phyloP scores from a whole-genome alignment of 2,329 filamentous ascomycete species.

The Lachnum nothofagi region DNA sequence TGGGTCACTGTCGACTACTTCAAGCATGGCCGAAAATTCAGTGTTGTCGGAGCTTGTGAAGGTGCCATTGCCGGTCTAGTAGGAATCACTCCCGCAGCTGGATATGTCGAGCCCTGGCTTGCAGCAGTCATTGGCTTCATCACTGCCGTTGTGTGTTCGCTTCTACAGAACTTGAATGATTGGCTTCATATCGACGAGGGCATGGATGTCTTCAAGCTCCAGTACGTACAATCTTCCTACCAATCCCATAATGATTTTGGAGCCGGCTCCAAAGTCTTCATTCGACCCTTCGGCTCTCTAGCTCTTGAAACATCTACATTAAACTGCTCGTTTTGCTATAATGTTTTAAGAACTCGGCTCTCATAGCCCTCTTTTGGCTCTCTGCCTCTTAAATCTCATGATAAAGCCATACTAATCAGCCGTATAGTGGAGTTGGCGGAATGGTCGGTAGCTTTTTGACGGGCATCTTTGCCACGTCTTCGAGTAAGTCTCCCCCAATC shows the following conservation, averaged over 20 bases:
- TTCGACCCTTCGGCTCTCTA: too few relatives aligned
- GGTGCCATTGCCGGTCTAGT: slow-evolving; percentile 54
- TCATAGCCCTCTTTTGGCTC: too few relatives aligned
- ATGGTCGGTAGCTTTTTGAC: slow-evolving; percentile 53
- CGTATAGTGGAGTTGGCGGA: slow-evolving; percentile 54
- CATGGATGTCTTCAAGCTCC: slow-evolving; percentile 55
- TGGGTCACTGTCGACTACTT: slow-evolving; percentile 51
- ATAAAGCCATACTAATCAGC: too few relatives aligned
- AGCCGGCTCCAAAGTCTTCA: too few relatives aligned
- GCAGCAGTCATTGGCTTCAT: slow-evolving; percentile 48
- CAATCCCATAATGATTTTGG: too few relatives aligned
- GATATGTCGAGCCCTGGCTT: slow-evolving; percentile 49
- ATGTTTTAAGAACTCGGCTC: too few relatives aligned
- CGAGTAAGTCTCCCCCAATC: slow-evolving; percentile 16
- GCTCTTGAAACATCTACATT: too few relatives aligned
- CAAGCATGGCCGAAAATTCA: slow-evolving; percentile 43
- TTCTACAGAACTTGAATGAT: slow-evolving; percentile 45
- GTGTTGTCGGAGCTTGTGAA: slow-evolving; percentile 47
- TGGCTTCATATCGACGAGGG: slow-evolving; percentile 52
- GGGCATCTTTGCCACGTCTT: slow-evolving; percentile 49
- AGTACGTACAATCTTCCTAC: too few relatives aligned
- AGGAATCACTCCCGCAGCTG: slow-evolving; percentile 54
- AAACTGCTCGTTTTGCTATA: too few relatives aligned
- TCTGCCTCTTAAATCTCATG: too few relatives aligned
- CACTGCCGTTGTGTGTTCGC: slow-evolving; percentile 44